Base-by-base conservation (phyloP, 768 basidiomycete species). In the Lentinus brumalis region DNA sequence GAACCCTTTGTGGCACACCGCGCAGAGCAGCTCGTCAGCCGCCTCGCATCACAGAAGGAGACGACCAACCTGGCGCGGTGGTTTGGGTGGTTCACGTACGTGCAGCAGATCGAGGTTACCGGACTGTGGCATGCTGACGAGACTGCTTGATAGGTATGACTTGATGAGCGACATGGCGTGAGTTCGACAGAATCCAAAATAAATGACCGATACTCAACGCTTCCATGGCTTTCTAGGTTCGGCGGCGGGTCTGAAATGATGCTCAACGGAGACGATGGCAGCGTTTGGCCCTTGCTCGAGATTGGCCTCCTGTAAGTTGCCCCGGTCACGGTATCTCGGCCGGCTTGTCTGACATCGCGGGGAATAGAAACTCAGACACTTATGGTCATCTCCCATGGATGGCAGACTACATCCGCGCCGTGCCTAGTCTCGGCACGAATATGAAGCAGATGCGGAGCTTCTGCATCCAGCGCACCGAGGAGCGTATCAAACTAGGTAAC, bases 61-160 rank as follows among this genome's bases (percentile, higher is more conserved):
- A 14, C 57, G 31, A 57, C 76, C 3, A 74, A 79, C 60, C 50
- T 79, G 12, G 67, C 71, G 0, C 68, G 72, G 50, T 77, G 74
- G 75, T 69, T 78, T 44, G 68, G 69, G 42, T 79, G 66, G 62
- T 79, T 77, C 61, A 57, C 75, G 78, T 79, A 52, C 52, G 78
- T 71, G 38, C 39, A 9, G 15, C n/a, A 38, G n/a, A 14, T 18
- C 29, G 29, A 35, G 52, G 5, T 45, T n/a, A 38, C 46, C 31
- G 44, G 38, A 56, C 21, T 16, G 21, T 26, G 15, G 29, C 26
- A 31, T 58, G 46, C 57, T 67, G 29, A 61, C 53, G 30, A 26
- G 42, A n/a, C 40, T 55, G 40, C 63, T 58, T 62, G 63, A 67
- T 57, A 67, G 69, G 45, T 73, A 67, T 57, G 71, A 74, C 58